phyloP scores from a whole-genome alignment of 306 rosid species.

The Notholithocarpus densiflorus region DNA sequence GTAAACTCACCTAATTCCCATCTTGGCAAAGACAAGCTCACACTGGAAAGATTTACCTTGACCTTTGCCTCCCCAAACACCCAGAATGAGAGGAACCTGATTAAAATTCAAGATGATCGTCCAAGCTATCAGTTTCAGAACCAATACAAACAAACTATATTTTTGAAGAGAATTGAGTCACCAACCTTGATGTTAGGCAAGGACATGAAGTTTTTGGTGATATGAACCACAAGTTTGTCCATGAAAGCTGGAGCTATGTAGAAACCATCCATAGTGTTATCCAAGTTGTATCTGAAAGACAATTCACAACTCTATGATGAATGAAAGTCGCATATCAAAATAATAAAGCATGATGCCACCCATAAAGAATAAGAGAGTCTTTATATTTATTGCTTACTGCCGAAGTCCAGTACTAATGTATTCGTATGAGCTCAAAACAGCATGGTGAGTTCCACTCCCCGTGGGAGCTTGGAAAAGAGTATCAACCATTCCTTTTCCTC shows the following conservation, averaged over 20 bases:
- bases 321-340: neutral
- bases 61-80: conserved; percentile 54
- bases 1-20: conserved; percentile 45
- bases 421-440: conserved; percentile 73
- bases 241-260: conserved; percentile 56
- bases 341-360: too few species aligned
- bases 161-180: neutral
- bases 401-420: conserved; percentile 73
- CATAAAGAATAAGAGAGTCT: neutral
- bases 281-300: conserved; percentile 36
- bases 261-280: conserved; percentile 39
- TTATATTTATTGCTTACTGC: conserved; percentile 28
- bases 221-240: conserved; percentile 54
- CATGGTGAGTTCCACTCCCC: conserved; percentile 69
- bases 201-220: conserved; percentile 44
- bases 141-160: neutral
- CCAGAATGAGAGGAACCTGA: conserved; percentile 46
- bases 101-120: neutral
- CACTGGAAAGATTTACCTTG: conserved; percentile 58
- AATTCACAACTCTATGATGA: neutral
- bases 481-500: conserved; percentile 88
- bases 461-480: conserved; percentile 74
- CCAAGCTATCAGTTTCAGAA: neutral
- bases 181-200: conserved; percentile 48
- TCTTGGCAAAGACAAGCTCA: conserved; percentile 51